Base-by-base conservation (phyloP, 345 rosid species). In the Sapria himalayana region DNA sequence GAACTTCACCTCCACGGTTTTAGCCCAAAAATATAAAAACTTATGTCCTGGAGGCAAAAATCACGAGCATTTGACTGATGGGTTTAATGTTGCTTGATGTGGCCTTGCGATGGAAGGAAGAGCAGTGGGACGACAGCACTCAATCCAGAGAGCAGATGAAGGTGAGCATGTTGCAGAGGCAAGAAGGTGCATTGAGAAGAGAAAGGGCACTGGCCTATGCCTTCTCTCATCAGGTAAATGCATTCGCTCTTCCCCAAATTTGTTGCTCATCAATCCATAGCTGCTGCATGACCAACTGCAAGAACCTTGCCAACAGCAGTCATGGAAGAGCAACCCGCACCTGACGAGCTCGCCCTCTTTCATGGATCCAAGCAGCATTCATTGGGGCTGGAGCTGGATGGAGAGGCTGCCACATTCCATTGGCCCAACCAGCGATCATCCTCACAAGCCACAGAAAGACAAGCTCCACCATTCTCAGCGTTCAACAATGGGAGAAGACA, bases 321-420 rank as follows among this genome's bases (percentile, higher is more conserved):
- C 71, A 46, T 62, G 74, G 81, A 91, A 84, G 74, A n/a, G n/a
- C n/a, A 77, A 77, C 62, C 52, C 68, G n/a, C 48, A 81, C 3
- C 71, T 59, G 58, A 46, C 69, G 29, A 67, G 54, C 37, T 72
- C 62, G 38, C 77, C 74, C 7, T 61, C 74, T 72, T 82, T 84
- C 66, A 73, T 71, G 78, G 89, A 70, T 64, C 79, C 76, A 1
- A 72, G 63, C 62, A 79, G 80, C 56, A 93, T 86, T 8, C 48
- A 75, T 9, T 89, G 99, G 99, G 95, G 99, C 41, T 89, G 99
- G 95, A 77, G 95, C 62, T 84, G 95, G 95, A 61, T 89, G 60
- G 99, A 84, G 49, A 59, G 95, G 52, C 77, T 95, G 99, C 72
- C 58, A 52, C 69, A 60, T 36, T 69, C 79, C 39, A n/a, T n/a